Evolutionary conservation across 768 basidiomycete species (phyloP).

Genomic region (Pholiota molesta): DNA sequence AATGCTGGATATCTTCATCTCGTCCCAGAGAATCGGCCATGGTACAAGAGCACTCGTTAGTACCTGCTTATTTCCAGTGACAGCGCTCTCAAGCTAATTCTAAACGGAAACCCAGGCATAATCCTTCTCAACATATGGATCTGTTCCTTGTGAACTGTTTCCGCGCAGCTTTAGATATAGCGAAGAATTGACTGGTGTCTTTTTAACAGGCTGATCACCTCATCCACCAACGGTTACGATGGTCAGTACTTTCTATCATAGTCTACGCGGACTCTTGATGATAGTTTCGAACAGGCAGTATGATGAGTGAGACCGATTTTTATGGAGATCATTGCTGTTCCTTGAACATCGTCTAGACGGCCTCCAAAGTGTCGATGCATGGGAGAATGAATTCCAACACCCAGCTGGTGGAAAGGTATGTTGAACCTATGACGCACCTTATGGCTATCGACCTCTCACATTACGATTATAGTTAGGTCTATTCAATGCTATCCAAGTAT

Average conservation of each 20-base stretch:
- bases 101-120: slow-evolving; percentile 35
- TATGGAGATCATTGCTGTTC: background rate
- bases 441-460: background rate
- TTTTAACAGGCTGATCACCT: slow-evolving; percentile 52
- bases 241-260: slow-evolving; percentile 35
- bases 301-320: slow-evolving; percentile 48
- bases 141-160: slow-evolving; percentile 46
- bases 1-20: slow-evolving; percentile 44
- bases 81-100: background rate
- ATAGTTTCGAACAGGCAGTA: slow-evolving; percentile 39
- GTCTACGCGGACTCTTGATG: background rate
- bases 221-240: slow-evolving; percentile 65
- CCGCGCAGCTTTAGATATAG: background rate
- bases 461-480: slow-evolving; percentile 42
- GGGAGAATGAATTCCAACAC: slow-evolving; percentile 54
- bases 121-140: slow-evolving; percentile 60
- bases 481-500: slow-evolving; percentile 64
- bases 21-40: slow-evolving; percentile 50
- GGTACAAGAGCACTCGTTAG: slow-evolving; percentile 63
- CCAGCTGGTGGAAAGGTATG: slow-evolving; percentile 47
- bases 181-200: slow-evolving; percentile 18
- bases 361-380: slow-evolving; percentile 58
- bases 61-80: background rate
- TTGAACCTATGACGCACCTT: background rate
- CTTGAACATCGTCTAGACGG: slow-evolving; percentile 36